Conservation (phyloP, 768 basidiomycete species). For the Pisolithus tinctorius region DNA sequence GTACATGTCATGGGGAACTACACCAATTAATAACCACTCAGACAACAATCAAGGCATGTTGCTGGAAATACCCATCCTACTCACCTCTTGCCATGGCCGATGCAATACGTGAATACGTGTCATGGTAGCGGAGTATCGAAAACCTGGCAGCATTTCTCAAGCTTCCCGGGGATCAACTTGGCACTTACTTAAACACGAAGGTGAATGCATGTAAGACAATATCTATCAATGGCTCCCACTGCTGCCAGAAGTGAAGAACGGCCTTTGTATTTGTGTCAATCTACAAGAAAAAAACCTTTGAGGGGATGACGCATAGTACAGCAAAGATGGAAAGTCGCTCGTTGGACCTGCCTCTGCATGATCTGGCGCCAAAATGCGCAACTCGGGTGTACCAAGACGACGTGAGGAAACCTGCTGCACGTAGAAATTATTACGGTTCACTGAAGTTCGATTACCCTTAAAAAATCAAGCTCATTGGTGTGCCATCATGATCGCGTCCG, state of each 20-base stretch:
- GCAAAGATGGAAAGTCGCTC: conserved; percentile 23
- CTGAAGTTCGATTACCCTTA: conserved; percentile 20
- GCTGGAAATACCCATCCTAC: neutral
- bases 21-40: neutral
- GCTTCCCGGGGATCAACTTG: conserved; percentile 1
- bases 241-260: conserved; percentile 14
- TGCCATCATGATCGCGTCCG: conserved; percentile 90
- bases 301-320: conserved; percentile 26
- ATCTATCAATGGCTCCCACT: conserved; percentile 6
- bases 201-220: neutral
- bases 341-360: conserved; percentile 35
- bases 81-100: neutral
- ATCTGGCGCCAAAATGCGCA: conserved; percentile 27
- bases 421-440: conserved; percentile 24
- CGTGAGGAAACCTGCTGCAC: conserved; percentile 21
- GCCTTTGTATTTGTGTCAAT: conserved; percentile 20
- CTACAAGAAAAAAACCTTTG: conserved; percentile 28
- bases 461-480: conserved; percentile 50
- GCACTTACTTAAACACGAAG: conserved; percentile 1
- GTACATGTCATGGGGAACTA: neutral
- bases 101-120: neutral
- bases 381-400: conserved; percentile 22
- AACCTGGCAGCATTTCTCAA: conserved; percentile 1
- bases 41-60: neutral
- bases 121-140: neutral